Conservation (phyloP, 305 asterid genomes). For the Fraxinus latifolia region DNA sequence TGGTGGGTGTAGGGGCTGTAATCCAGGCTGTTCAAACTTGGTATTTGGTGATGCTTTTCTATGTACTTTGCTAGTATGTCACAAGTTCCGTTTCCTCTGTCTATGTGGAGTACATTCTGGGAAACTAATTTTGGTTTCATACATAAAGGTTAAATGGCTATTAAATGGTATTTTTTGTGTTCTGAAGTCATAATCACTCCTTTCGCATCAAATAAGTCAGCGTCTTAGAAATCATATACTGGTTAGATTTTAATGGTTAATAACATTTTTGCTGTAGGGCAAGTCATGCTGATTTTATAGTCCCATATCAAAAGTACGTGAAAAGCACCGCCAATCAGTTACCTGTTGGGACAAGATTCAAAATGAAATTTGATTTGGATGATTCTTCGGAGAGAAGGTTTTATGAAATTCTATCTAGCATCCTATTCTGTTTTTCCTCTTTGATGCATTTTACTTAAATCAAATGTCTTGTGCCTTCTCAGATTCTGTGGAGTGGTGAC, state of each 20-base stretch:
- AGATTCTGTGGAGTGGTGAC: conserved; percentile 94
- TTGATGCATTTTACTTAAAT: conserved; percentile 9
- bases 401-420: not conserved
- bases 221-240: not conserved
- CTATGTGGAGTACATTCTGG: not conserved
- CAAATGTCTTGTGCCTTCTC: conserved; percentile 24
- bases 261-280: conserved; percentile 44
- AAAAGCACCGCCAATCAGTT: conserved; percentile 53
- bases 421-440: not conserved
- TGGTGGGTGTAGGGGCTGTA: not conserved
- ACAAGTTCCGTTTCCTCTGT: not conserved
- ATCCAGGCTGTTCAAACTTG: not conserved
- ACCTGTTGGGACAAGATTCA: conserved; percentile 77
- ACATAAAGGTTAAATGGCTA: not conserved
- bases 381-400: conserved; percentile 96
- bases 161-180: not conserved
- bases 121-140: not conserved
- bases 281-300: conserved; percentile 68
- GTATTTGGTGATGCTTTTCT: not conserved
- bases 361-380: conserved; percentile 77
- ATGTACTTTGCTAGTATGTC: not conserved
- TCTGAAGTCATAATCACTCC: not conserved
- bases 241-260: conserved; percentile 8
- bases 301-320: conserved; percentile 66
- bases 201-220: not conserved